These are phyloP conservation scores for Hibiscus tridactylites DNA, from an alignment of 345 rosid genomes.

Conservation along the genomic window DNA sequence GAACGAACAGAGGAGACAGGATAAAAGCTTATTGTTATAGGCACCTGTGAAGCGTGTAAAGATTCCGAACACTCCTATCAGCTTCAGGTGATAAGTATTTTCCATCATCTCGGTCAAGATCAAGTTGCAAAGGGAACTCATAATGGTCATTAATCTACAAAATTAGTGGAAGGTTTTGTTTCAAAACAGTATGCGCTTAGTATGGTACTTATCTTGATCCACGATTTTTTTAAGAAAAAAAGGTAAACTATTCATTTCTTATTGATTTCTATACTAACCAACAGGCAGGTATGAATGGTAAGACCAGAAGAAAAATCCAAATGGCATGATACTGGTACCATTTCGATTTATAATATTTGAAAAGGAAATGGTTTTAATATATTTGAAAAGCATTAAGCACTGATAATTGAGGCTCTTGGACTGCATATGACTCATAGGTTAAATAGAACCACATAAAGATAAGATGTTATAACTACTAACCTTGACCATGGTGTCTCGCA, in stretches of 20 bases:
- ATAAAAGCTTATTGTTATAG: neutral
- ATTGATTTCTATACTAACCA: neutral
- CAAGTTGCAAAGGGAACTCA: constrained; percentile 94
- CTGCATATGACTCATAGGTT: neutral
- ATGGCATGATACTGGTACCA: too few relatives aligned
- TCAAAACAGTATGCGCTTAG: neutral
- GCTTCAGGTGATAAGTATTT: constrained; percentile 88
- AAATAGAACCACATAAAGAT: too few relatives aligned
- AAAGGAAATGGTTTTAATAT: neutral
- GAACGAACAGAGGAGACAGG: neutral
- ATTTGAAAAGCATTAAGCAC: neutral
- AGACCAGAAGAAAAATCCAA: neutral
- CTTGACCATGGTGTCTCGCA: constrained; percentile 94
- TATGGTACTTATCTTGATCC: neutral
- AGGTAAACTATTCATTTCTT: neutral
- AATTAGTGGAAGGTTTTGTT: neutral
- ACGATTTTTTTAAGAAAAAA: neutral
- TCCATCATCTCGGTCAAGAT: constrained; percentile 74
- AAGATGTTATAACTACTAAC: constrained; percentile 28
- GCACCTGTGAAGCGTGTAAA: constrained; percentile 85
- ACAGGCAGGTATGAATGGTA: neutral
- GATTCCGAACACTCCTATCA: constrained; percentile 83
- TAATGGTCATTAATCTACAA: constrained; percentile 93
- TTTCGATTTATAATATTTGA: neutral
- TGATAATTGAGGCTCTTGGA: neutral